Base-by-base conservation (phyloP, 2,329 filamentous ascomycete species). In the Aspergillus phoenicis region DNA sequence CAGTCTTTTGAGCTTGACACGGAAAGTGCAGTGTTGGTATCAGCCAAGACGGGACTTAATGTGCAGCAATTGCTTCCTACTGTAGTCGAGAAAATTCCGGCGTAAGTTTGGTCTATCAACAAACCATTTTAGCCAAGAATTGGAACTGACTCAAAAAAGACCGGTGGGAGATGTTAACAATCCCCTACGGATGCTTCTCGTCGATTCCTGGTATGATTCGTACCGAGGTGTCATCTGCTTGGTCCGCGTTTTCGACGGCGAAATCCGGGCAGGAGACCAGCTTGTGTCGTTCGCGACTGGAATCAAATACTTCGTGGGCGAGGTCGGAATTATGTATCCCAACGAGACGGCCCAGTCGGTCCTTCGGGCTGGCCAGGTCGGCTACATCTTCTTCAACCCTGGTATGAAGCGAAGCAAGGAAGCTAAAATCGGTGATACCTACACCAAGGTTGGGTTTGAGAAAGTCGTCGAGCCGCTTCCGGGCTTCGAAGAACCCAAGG, bases 191-290 rank as follows among this genome's bases (percentile, higher is more conserved):
- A 85, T 98, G 78, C 82, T 99, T 52, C 86, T 99, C 13, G 93
- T 99, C 28, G 95, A 99, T 77, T 97, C 93, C 22, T 99, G 95
- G 95, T 99, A 99, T 75, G 93, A 97, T 72, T 93, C 89, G 62
- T 99, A 97, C 77, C 90, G 93, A 66, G 95, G 95, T 11, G 95
- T 99, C 38, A 90, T 98, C 57, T 84, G 97, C 55, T 83, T 99
- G 6, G 93, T 99, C 11, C 85, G 95, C 10, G 83, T 99, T 17
- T 99, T 99, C 70, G 93, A 98, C 66, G 95, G 95, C 10, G 85
- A 87, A 55, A 83, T 99, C 64, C 87, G 84, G 60, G 87, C 93
- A 0, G 95, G 95, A 4, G 93, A 98, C 72, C 87, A 89, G 41
- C 81, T 99, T n/a, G 80, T 91, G 4, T 97, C 93, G 0, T 89